These are phyloP conservation scores for Boeremia lycopersici DNA, from an alignment of 2,329 filamentous ascomycete species.

Conservation along the genomic window DNA sequence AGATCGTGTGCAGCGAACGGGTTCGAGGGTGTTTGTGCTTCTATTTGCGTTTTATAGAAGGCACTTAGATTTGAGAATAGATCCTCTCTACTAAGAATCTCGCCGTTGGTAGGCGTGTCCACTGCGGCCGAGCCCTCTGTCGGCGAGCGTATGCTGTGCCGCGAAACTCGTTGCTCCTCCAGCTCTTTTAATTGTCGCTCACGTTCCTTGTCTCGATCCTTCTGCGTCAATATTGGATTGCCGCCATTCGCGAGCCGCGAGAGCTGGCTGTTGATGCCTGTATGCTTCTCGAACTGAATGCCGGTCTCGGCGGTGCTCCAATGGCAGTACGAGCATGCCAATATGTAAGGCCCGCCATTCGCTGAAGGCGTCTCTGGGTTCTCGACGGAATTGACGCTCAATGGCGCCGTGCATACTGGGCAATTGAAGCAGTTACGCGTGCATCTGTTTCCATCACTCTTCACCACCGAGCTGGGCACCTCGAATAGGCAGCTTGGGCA, in stretches of 20 bases:
- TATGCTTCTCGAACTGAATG: slow-evolving; percentile 87
- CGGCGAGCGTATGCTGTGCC: slow-evolving; percentile 8
- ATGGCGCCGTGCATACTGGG: slow-evolving; percentile 81
- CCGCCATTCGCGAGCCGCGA: slow-evolving; percentile 66
- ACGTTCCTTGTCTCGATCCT: slow-evolving; percentile 49
- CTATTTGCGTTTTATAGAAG: slow-evolving; percentile 83
- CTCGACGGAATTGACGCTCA: slow-evolving; percentile 77
- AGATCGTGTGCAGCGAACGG: slow-evolving; percentile 52
- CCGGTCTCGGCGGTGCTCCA: slow-evolving; percentile 92
- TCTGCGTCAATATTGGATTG: slow-evolving; percentile 47
- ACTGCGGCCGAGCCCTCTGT: slow-evolving; percentile 23
- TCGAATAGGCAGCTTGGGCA: slow-evolving; percentile 96
- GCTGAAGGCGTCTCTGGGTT: slow-evolving; percentile 32
- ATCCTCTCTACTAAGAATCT: slow-evolving; percentile 63
- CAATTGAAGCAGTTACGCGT: slow-evolving; percentile 96
- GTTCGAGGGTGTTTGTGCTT: slow-evolving; percentile 58
- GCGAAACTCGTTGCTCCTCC: slow-evolving; percentile 27
- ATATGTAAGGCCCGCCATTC: slow-evolving; percentile 69
- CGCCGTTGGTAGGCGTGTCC: slow-evolving; percentile 19
- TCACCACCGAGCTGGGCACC: slow-evolving; percentile 89
- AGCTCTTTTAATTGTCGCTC: slow-evolving; percentile 42
- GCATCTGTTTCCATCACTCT: slow-evolving; percentile 92
- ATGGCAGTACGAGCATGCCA: slow-evolving; percentile 88
- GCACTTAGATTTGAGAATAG: slow-evolving; percentile 75
- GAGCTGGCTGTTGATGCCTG: slow-evolving; percentile 82